Base-by-base conservation (phyloP, 495 filamentous ascomycete species). In the Usnea hakonensis region DNA sequence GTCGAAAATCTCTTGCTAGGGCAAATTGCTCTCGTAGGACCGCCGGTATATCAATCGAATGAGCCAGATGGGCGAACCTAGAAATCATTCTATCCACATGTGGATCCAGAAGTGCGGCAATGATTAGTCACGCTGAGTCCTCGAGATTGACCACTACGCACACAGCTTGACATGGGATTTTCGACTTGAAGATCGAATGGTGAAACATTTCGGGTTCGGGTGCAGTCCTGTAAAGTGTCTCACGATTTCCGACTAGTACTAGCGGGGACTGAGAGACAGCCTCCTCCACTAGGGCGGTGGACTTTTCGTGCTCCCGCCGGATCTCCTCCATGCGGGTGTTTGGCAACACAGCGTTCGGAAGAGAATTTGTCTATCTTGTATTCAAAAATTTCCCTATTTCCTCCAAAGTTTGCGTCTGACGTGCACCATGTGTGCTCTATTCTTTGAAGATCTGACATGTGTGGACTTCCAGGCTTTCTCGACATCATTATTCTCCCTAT, bases 401-500 rank as follows among this genome's bases (percentile, higher is more conserved):
- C 38, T 71, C 75, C 69, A 87, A 84, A 0, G 75, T 78, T 37
- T 77, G 74, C 1, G 75, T 78, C 65, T 88, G 87, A 62, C 78
- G 79, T 0, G 81, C 81, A 0, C 68, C 67, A 62, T 88, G 85
- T 3, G 83, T 76, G 33, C 68, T 52, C 19, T 64, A 66, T 1
- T 64, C 68, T 3, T 75, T 64, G 16, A n/a, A n/a, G n/a, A n/a
- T 64, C 61, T 10, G 63, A 62, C n/a, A 65, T 60, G 57, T 76
- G 75, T 0, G 68, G 71, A n/a, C 28, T 67, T 72, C 74, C 75
- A 83, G 0, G 78, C 82, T 7, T 60, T 59, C 41, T 76, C 62
- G 44, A 82, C 63, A 2, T 70, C 70, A 7, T 66, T 70, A 0
- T 80, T 74, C 65, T 87, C 83, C 76, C 77, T 86, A 1, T 74